Conservation (phyloP, 2,329 filamentous ascomycete genomes). For the Thielaviopsis populi region DNA sequence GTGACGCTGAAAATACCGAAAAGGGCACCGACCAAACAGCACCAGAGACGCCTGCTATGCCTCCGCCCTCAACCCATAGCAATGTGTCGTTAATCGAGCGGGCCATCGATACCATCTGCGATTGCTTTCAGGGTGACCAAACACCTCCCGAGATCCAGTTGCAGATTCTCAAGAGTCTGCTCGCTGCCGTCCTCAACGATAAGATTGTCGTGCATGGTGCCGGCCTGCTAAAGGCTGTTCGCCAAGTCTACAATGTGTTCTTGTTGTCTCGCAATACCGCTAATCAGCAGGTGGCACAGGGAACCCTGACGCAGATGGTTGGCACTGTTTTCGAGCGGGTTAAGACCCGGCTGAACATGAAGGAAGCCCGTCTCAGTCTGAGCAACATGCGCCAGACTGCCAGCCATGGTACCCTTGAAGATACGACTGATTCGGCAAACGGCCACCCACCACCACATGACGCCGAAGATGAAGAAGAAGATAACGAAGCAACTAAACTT, state of each 20-base stretch:
- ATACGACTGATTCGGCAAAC: constrained; percentile 23
- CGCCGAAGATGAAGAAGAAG: constrained; percentile 26
- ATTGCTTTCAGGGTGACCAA: constrained; percentile 94
- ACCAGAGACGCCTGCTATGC: constrained; percentile 22
- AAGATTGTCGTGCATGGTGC: constrained; percentile 98
- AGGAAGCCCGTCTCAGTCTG: constrained; percentile 57
- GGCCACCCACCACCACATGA: constrained; percentile 25
- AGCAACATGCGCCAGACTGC: constrained; percentile 36
- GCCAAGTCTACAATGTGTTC: constrained; percentile 98
- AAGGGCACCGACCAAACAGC: constrained; percentile 29
- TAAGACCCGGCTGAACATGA: constrained; percentile 70
- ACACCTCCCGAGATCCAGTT: constrained; percentile 86
- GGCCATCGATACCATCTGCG: constrained; percentile 97
- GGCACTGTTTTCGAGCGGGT: constrained; percentile 95
- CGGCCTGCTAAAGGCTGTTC: constrained; percentile 86
- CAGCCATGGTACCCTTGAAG: constrained; percentile 35
- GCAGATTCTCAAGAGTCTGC: constrained; percentile 92
- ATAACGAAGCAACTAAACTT: constrained; percentile 35
- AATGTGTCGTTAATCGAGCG: constrained; percentile 74
- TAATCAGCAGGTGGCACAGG: constrained; percentile 95
- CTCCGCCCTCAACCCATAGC: constrained; percentile 20
- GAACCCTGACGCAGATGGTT: constrained; percentile 95
- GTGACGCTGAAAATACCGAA: background rate
- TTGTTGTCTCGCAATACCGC: constrained; percentile 82
- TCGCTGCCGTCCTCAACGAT: constrained; percentile 92